phyloP scores from a whole-genome alignment of 495 filamentous ascomycete genomes.

The Penicillium salamii region DNA sequence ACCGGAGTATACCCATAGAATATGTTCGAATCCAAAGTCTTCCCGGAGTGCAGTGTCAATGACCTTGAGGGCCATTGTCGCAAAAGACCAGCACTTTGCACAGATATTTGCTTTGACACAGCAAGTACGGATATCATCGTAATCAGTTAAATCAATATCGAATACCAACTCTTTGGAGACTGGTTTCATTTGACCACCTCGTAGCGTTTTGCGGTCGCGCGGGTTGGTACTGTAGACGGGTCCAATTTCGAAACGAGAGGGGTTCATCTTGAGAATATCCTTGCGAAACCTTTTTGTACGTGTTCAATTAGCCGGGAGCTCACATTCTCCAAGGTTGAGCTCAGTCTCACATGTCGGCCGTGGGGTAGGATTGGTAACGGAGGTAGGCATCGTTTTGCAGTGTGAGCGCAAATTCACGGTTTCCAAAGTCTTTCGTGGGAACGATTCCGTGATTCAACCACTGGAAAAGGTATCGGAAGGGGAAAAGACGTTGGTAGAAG shows the following conservation, averaged over 20 bases:
- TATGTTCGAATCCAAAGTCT: slow-evolving; percentile 94
- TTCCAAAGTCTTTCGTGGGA: slow-evolving; percentile 81
- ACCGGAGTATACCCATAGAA: slow-evolving; percentile 97
- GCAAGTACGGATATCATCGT: slow-evolving; percentile 94
- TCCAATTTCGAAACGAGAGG: slow-evolving; percentile 94
- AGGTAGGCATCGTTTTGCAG: slow-evolving; percentile 85
- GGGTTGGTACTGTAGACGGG: slow-evolving; percentile 93
- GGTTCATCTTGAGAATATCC: slow-evolving; percentile 80
- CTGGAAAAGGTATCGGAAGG: slow-evolving; percentile 92
- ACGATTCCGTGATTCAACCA: slow-evolving; percentile 94
- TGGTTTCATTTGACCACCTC: slow-evolving; percentile 63
- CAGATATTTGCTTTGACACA: slow-evolving; percentile 93
- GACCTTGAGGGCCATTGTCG: slow-evolving; percentile 95
- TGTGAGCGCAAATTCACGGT: slow-evolving; percentile 94
- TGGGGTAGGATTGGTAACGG: slow-evolving; percentile 86
- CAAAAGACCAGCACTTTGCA: slow-evolving; percentile 91
- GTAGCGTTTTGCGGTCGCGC: slow-evolving; percentile 83
- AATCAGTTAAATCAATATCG: slow-evolving; percentile 99
- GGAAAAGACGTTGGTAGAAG: slow-evolving; percentile 95
- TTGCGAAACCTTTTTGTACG: slow-evolving; percentile 69
- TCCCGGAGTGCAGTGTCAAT: slow-evolving; percentile 81
- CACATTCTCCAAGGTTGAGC: neutral
- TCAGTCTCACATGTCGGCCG: slow-evolving; percentile 70
- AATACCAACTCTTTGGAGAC: slow-evolving; percentile 91
- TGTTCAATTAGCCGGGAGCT: neutral